Evolutionary conservation across 805 yeast genomes (phyloP), one percentile per base, ranked within the genome.

Genomic region (Wickerhamiella azymoides): DNA sequence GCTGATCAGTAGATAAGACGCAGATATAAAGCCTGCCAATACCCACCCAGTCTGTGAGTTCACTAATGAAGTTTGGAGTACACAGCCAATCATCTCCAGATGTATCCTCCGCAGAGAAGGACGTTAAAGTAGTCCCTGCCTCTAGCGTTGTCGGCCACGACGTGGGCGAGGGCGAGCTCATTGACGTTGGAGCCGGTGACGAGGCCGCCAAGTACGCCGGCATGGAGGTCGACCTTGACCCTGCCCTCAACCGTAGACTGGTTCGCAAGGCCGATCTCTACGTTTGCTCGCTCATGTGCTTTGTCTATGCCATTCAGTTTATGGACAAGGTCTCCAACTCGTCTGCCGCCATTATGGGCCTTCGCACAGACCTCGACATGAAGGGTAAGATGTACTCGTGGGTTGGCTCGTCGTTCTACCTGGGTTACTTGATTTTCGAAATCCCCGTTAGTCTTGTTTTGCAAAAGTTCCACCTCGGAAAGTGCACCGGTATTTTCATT

Each of bases 341-440:
- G 18, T 70, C 68, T 39, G 75, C 79, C 1, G 68, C 78, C 5
- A 69, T 76, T 33, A 65, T 71, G 70, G 80, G 76, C 39, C 60
- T 71, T 41, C 60, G 64, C 50, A 57, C 54, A 8, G 78, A 67
- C 48, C 59, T 68, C 51, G 61, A 62, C 48, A 73, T 74, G 74
- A 50, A 52, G 46, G 73, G 70, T 35, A 59, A 50, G 50, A 56
- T 47, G 66, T 67, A 57, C 38, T 49, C 53, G 41, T 73, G 81
- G 78, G 61, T 71, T 13, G 74, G 79, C n/a, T 68, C 79, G 1
- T 69, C 75, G 8, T 78, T 77, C 52, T 77, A 77, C 54, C 57
- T 80, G 35, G 88, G 86, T 2, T 81, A 79, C 56, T 58, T 80
- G 41, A 65, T 63, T 8, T 78, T 76, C 54, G 79, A 75, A 52